Percentiles rank a stretch among this genome's conserved stretches.
Conservation (phyloP, 2,329 filamentous ascomycete genomes). For the Exophiala sp. region DNA sequence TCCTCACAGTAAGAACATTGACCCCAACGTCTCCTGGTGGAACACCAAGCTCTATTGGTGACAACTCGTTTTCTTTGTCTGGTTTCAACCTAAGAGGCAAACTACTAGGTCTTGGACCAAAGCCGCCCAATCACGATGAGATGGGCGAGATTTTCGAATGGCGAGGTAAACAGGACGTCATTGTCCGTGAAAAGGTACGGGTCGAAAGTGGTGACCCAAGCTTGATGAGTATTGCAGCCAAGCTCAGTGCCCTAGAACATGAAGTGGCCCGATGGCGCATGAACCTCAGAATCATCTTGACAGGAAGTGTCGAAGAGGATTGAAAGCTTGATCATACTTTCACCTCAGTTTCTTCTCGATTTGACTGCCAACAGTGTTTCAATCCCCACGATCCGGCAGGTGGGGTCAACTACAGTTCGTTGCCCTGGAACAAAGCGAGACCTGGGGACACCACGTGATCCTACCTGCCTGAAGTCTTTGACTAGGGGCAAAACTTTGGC, state of each 20-base stretch:
- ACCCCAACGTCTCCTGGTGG: conserved; percentile 59
- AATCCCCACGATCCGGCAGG: no score
- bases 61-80: conserved; percentile 60
- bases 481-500: no score
- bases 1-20: conserved; percentile 67
- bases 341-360: no score
- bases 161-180: conserved; percentile 63
- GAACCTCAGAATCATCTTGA: conserved; percentile 77
- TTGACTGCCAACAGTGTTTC: no score
- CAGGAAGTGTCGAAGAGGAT: conserved; percentile 38
- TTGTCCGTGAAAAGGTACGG: conserved; percentile 82
- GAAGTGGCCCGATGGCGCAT: conserved; percentile 66
- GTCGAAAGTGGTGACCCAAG: conserved; percentile 88
- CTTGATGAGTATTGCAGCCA: conserved; percentile 76
- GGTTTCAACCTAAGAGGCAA: conserved; percentile 58
- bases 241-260: conserved; percentile 73
- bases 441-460: no score
- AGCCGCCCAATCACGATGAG: conserved; percentile 71
- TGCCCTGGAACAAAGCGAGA: no score
- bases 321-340: conserved; percentile 3
- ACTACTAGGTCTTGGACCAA: conserved; percentile 42
- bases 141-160: conserved; percentile 72
- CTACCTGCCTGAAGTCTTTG: no score
- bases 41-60: conserved; percentile 60
- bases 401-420: no score